Base-by-base conservation (phyloP, 805 yeast genomes). In the Saturnispora kantuleensis region DNA sequence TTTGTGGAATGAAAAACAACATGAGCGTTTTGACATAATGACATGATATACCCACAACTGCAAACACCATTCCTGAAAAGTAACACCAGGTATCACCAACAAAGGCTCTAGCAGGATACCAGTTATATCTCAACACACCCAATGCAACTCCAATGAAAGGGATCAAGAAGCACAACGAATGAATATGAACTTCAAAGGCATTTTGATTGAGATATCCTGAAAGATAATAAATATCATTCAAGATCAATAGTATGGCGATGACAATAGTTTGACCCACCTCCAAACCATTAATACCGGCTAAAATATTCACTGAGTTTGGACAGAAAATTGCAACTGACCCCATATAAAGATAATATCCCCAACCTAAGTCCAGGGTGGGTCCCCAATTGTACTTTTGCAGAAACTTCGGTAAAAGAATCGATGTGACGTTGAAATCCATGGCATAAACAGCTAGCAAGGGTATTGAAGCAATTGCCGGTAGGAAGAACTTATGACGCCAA, bases 1-100 rank as follows among this genome's bases (percentile, higher is more conserved):
- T 84, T 65, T 93, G 98, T 3, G 97, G 97, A 35, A 86, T 67
- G 59, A 93, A 83, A 57, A 93, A 81, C 31, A 89, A 63, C 63
- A 93, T 68, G 53, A 90, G 68, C 0, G 99, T 93, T 64, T 93
- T 93, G 36, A 96, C 86, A 62, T 89, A 93, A 67, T 93, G 99
- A 1, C 97, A 97, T 47, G 86, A 71, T 31, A 93, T 93, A 1
- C 97, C 97, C 29, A 86, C 96, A 26, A 89, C 93, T 0, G 97
- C 98, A 63, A 93, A 88, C 1, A 93, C 95, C 98, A 93, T 93
- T 3, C 99, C 99, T 21, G 96, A 87, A 63, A 93, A 89, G 64
- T 93, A 93, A 65, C 99, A 93, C 68, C 84, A 93, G 0, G 98
- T 90, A 60, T 93, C 99, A 29, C 99, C 99, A 7, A 93, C 99